These are phyloP conservation scores for Acanthamoeba castellanii DNA, from an alignment of 208 protist genomes.

Conservation along the genomic window DNA sequence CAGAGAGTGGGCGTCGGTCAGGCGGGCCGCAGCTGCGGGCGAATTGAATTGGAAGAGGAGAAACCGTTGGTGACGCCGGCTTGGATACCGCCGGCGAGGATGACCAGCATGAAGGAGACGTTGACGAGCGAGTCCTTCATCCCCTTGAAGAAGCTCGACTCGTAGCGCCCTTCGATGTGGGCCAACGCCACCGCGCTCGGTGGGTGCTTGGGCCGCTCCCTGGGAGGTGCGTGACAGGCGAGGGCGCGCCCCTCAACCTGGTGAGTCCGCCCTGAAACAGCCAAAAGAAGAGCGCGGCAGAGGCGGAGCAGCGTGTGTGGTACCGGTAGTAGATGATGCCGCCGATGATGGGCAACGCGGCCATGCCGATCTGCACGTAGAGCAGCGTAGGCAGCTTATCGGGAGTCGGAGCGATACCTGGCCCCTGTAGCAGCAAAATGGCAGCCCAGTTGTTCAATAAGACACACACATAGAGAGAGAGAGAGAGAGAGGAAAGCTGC, in stretches of 20 bases:
- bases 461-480: no score
- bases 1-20: no score
- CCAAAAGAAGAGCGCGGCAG: no score
- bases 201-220: constrained; percentile 25
- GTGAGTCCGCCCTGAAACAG: no score
- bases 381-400: constrained; percentile 25
- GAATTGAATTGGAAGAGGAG: no score
- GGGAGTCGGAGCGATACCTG: not conserved
- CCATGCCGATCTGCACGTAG: constrained; percentile 35
- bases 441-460: not conserved
- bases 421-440: not conserved
- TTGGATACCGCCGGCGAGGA: constrained; percentile 39
- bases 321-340: constrained; percentile 65
- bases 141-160: constrained; percentile 43
- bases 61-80: constrained; percentile 63
- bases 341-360: constrained; percentile 40
- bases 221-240: not conserved
- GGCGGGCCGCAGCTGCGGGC: no score
- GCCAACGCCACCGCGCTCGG: constrained; percentile 46
- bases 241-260: no score
- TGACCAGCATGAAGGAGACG: constrained; percentile 44
- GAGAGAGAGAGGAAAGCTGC: no score
- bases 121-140: constrained; percentile 36
- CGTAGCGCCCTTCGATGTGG: constrained; percentile 52
- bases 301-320: not conserved